These are phyloP conservation scores for Suillus weaverae DNA, from an alignment of 768 basidiomycete species.

Conservation along the genomic window DNA sequence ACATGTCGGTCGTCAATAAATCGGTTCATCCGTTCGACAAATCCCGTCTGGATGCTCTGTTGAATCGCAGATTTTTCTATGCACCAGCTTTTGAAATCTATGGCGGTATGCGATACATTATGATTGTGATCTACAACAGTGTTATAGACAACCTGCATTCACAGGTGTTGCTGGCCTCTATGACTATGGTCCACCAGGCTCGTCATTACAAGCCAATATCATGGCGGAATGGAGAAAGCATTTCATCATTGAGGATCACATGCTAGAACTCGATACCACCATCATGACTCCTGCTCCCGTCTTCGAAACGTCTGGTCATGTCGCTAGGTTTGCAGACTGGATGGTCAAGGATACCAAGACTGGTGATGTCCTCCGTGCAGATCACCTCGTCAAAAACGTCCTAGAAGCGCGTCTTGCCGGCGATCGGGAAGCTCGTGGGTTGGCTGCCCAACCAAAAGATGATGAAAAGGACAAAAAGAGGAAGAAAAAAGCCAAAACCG, in stretches of 20 bases:
- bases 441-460: slow-evolving; percentile 70
- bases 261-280: slow-evolving; percentile 98
- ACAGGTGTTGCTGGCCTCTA: slow-evolving; percentile 95
- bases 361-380: slow-evolving; percentile 95
- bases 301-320: slow-evolving; percentile 96
- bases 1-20: slow-evolving; percentile 63
- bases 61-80: slow-evolving; percentile 94
- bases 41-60: slow-evolving; percentile 74
- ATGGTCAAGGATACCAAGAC: slow-evolving; percentile 96
- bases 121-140: neutral
- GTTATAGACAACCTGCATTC: neutral
- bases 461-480: slow-evolving; percentile 43
- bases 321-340: slow-evolving; percentile 98
- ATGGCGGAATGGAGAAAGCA: slow-evolving; percentile 95
- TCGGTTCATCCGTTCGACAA: slow-evolving; percentile 88
- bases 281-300: slow-evolving; percentile 95
- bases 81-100: slow-evolving; percentile 99
- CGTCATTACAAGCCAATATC: slow-evolving; percentile 94
- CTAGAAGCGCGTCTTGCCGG: slow-evolving; percentile 88
- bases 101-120: slow-evolving; percentile 62
- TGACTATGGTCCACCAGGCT: slow-evolving; percentile 97
- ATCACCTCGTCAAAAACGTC: slow-evolving; percentile 93
- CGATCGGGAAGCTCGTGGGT: slow-evolving; percentile 85
- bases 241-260: slow-evolving; percentile 97
- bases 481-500: slow-evolving; percentile 69